Percentiles rank a stretch among this genome's conserved stretches.
Evolutionary conservation across 2,329 filamentous ascomycete genomes (phyloP).

Genomic region (Ophiostoma ips): DNA sequence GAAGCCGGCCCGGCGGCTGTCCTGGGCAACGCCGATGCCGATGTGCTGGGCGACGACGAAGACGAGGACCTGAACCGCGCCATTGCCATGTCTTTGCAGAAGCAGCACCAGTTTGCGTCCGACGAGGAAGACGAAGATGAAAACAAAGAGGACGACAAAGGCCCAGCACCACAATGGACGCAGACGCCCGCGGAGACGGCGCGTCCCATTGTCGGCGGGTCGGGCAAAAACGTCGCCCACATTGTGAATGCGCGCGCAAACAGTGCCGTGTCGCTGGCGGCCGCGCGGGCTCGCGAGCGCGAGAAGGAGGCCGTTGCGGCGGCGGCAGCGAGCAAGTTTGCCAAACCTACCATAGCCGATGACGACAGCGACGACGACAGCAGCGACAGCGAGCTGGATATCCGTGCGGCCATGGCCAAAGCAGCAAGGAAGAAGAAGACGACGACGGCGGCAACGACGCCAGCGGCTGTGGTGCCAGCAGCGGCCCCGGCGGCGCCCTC

Average conservation of each 20-base stretch:
- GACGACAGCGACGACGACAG: constrained; percentile 45
- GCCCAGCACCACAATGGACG: constrained; percentile 38
- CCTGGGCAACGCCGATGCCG: constrained; percentile 10
- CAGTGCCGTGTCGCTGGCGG: constrained; percentile 30
- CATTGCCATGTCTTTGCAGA: constrained; percentile 72
- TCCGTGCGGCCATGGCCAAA: constrained; percentile 61
- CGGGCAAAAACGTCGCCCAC: constrained; percentile 52
- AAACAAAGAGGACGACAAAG: constrained; percentile 31
- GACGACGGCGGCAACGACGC: no score
- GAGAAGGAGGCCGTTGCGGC: background rate
- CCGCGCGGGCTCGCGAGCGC: background rate
- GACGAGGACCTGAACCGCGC: constrained; percentile 60
- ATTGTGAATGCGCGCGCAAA: constrained; percentile 62
- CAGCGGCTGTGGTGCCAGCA: constrained; percentile 16
- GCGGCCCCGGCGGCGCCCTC: background rate
- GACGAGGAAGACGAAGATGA: constrained; percentile 23
- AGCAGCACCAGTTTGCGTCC: constrained; percentile 32
- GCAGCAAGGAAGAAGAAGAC: constrained; percentile 43
- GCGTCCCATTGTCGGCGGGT: constrained; percentile 36
- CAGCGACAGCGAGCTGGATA: constrained; percentile 66
- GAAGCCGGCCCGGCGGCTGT: background rate
- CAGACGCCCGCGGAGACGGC: constrained; percentile 38
- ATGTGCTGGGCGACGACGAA: constrained; percentile 23
- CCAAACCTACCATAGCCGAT: constrained; percentile 22
- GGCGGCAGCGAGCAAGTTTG: background rate